Base-by-base conservation (phyloP, 495 filamentous ascomycete species). In the Aspergillus incahuasiensis region DNA sequence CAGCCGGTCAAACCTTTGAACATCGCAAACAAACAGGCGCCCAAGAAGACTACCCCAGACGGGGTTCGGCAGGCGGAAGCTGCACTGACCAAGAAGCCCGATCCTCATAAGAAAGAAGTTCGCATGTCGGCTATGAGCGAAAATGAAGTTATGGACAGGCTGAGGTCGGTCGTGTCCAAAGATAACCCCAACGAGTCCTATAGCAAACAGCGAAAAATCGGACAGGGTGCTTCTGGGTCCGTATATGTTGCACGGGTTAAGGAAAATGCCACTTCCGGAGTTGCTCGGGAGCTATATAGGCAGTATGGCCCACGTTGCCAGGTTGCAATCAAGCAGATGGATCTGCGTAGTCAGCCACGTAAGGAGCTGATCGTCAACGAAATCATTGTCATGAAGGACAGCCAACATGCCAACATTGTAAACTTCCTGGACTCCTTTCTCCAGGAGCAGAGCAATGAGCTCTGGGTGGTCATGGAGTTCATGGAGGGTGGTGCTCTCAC, bases 391-490 rank as follows among this genome's bases (percentile, higher is more conserved):
- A 98, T 98, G 94, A 96, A 97, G 75, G 95, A 97, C 72, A 95
- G 89, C 76, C 89, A 91, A 66, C 92, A 97, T 69, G 83, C 89
- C 20, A 98, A 98, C 70, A 97, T 98, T 73, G 94, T 98, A 75
- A 98, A 98, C 73, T 98, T 95, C 76, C 77, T 98, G 24, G 94
- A 98, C 66, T 92, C 94, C 0, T 98, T 97, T 79, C 75, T 98
- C 63, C 88, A 92, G 61, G 94, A 95, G 63, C 89, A 90, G 63
- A 90, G 87, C 68, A 82, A 86, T 56, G 95, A 98, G 68, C 80
- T 98, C 24, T 98, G 94, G 94, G 91, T 98, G 19, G 94, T 98
- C 30, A 96, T 98, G 95, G 94, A 98, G 72, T 98, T 94, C 64
- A 97, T 98, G 95, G 94, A 97, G 70, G 94, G 94, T 57, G 94